These are phyloP conservation scores for Hanseniaspora occidentalis DNA, from an alignment of 805 yeast species.

Conservation along the genomic window DNA sequence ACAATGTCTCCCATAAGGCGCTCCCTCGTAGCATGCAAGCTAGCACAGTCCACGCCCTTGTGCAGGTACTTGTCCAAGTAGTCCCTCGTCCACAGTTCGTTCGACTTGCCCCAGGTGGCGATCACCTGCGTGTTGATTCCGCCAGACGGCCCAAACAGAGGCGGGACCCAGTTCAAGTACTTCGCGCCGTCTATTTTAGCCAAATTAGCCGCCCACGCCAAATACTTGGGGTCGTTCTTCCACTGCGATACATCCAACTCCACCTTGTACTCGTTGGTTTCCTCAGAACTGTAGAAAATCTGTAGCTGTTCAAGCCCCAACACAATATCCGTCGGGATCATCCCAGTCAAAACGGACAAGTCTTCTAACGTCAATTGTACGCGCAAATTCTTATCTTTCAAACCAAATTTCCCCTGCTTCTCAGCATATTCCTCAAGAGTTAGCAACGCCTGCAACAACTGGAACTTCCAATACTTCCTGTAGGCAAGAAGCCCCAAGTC, in stretches of 20 bases:
- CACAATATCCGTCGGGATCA: conserved; percentile 76
- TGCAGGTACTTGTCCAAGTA: not conserved
- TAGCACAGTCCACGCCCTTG: not conserved
- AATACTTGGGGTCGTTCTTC: conserved; percentile 23
- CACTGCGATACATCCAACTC: not conserved
- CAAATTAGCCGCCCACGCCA: conserved; percentile 39
- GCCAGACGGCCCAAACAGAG: conserved; percentile 75
- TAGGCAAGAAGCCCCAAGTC: conserved; percentile 79
- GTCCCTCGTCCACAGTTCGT: not conserved
- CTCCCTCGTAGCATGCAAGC: not conserved
- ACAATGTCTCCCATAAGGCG: not conserved
- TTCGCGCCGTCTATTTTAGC: conserved; percentile 40
- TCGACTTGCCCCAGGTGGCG: not conserved
- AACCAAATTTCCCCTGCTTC: not conserved
- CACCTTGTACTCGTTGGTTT: not conserved
- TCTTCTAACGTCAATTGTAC: conserved; percentile 40
- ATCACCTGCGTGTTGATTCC: conserved; percentile 50
- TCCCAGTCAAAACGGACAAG: conserved; percentile 62
- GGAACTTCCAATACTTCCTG: conserved; percentile 72
- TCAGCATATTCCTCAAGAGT: conserved; percentile 8
- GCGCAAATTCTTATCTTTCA: not conserved
- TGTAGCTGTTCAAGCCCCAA: conserved; percentile 68
- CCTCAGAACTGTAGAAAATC: not conserved
- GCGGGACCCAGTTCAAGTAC: conserved; percentile 65
- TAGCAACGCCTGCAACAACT: conserved; percentile 35